Evolutionary conservation across 441 rosid genomes (phyloP).

Genomic region (Viola pubescens): DNA sequence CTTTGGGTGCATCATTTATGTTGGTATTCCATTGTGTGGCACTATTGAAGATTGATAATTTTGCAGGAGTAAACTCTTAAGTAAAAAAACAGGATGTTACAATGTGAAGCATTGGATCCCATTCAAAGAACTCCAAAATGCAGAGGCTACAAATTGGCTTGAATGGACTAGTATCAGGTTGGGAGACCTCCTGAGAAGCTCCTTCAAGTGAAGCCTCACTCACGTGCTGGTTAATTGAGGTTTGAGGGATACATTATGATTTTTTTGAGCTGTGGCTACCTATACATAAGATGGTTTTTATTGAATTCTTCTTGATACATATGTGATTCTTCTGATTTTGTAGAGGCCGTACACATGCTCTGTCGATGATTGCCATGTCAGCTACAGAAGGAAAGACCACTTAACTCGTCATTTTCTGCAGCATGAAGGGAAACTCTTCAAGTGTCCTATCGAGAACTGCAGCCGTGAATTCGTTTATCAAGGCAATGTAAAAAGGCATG

Average conservation of each 20-base stretch:
- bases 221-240: constrained; percentile 47
- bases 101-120: constrained; percentile 97
- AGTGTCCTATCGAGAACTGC: constrained; percentile 58
- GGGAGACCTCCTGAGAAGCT: constrained; percentile 99
- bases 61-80: constrained; percentile 46
- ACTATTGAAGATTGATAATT: constrained; percentile 15
- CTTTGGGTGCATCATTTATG: not conserved
- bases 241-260: constrained; percentile 24
- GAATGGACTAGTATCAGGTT: constrained; percentile 90
- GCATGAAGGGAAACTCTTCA: constrained; percentile 65
- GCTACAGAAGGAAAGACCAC: constrained; percentile 81
- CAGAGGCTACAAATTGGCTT: constrained; percentile 56
- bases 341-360: constrained; percentile 69
- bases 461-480: constrained; percentile 35
- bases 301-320: not conserved
- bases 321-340: constrained; percentile 6
- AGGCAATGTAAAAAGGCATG: constrained; percentile 55
- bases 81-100: constrained; percentile 16
- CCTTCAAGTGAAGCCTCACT: constrained; percentile 68
- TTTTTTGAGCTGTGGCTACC: not conserved
- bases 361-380: constrained; percentile 51
- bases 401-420: constrained; percentile 58
- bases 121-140: constrained; percentile 91
- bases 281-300: not conserved
- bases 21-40: not conserved